Percentiles rank a stretch among this genome's conserved stretches.
Conservation (phyloP, 495 filamentous ascomycete genomes). For the Penicillium atrosanguineum region DNA sequence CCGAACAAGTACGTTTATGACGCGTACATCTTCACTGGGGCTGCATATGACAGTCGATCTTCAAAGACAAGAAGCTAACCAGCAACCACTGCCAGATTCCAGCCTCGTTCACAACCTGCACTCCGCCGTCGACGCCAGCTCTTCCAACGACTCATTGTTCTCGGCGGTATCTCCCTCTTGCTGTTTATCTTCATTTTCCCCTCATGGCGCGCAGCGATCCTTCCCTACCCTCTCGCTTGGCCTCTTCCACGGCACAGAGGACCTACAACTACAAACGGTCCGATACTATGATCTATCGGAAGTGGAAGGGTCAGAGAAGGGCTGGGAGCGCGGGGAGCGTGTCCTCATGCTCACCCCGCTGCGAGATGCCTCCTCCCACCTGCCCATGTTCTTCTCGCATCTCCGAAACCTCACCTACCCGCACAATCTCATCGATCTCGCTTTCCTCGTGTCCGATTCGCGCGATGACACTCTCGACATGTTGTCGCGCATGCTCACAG, state of each 20-base stretch:
- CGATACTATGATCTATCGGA: conserved; percentile 94
- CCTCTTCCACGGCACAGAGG: conserved; percentile 62
- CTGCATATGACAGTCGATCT: conserved; percentile 7
- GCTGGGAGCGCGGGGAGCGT: conserved; percentile 93
- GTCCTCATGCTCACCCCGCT: conserved; percentile 94
- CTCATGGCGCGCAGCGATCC: conserved; percentile 65
- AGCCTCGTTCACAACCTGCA: conserved; percentile 76
- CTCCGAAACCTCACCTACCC: conserved; percentile 96
- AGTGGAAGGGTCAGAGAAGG: conserved; percentile 81
- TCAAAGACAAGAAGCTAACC: conserved; percentile 1
- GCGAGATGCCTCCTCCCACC: conserved; percentile 87
- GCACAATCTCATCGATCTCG: conserved; percentile 91
- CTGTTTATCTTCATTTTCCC: conserved; percentile 67
- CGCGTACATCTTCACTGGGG: conserved; percentile 6
- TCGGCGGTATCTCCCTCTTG: conserved; percentile 51
- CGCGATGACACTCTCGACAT: conserved; percentile 85
- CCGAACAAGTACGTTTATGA: conserved; percentile 69
- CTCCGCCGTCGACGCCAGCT: conserved; percentile 72
- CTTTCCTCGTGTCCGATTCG: conserved; percentile 96
- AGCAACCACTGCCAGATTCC: conserved; percentile 47
- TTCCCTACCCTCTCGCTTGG: conserved; percentile 64
- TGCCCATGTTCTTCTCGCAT: conserved; percentile 98
- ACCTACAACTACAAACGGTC: conserved; percentile 85
- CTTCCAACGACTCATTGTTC: conserved; percentile 60
- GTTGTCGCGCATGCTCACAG: conserved; percentile 68